Base-by-base conservation (phyloP, 73 alveolate species). In the Diophrys appendiculata region DNA sequence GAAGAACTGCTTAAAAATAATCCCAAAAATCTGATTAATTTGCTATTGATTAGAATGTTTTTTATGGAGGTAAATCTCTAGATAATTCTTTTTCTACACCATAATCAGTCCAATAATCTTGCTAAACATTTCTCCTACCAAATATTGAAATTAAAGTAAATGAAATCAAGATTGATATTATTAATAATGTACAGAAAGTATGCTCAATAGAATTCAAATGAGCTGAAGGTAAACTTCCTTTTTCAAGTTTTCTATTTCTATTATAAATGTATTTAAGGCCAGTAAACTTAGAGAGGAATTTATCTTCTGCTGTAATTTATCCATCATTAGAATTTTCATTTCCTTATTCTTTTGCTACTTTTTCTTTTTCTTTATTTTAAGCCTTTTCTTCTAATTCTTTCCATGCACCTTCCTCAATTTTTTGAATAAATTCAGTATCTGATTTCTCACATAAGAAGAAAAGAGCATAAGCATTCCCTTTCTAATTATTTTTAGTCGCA, bases 221-320 rank as follows among this genome's bases (percentile, higher is more conserved):
- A 67, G 35, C 35, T 5, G 60, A 43, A 18, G 60, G 60, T 43
- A 43, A 18, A 5, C 2, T 5, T 31, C 18, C 75, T 31, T 29
- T 67, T 3, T 25, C 2, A 25, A 14, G 23, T 3, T 67, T 31
- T 67, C 53, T 18, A 28, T 67, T 67, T 25, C 18, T 1, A 26
- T 67, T 67, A 24, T 67, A 67, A 5, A 67, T 3, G 24, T 14
- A 25, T 3, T 29, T 23, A 14, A 67, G 53, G 25, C 75, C 75
- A 25, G 29, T 31, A 67, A 67, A 67, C 29, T 67, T 67, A 25
- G 75, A 67, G 18, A 67, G 75, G 54, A 67, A 67, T 29, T 67
- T 67, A 3, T 67, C 75, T 28, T 67, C 75, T 25, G 75, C 54
- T 26, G 54, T 43, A 43, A 11, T 18, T 43, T 11, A 43, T 43